Base-by-base conservation (phyloP, 495 filamentous ascomycete genomes). In the Aspergillus haitiensis region DNA sequence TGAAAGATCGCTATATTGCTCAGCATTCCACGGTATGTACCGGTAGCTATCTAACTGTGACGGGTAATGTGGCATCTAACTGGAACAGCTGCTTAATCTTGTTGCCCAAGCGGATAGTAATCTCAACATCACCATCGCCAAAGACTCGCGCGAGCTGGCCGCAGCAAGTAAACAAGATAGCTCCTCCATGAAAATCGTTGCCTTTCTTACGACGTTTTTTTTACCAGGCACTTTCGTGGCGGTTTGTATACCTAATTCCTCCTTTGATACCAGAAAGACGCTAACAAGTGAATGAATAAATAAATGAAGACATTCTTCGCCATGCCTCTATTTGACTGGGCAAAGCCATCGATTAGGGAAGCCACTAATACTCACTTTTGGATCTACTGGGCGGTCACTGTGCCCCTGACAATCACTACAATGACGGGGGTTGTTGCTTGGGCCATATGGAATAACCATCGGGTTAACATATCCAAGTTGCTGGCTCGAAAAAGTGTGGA, bases 141-240 rank as follows among this genome's bases (percentile, higher is more conserved):
- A 63, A 11, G 60, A 67, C 35, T 70, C 62, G 7, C 63, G 65
- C 15, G 64, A 63, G 32, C 58, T 71, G 27, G 70, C 72, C 0
- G 64, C 67, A 33, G 69, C 70, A 39, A 68, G 66, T 3, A 68
- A 70, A 36, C 69, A 67, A 21, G 72, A 77, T 52, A 72, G 70
- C 50, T 51, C 63, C 5, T 70, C 70, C 8, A 75, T 75, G 72
- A 75, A 72, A 27, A 73, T 70, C n/a, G 70, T 75, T 47, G 74
- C 74, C 6, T 67, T 65, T 1, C 64, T 77, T 3, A 75, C 74
- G 3, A 71, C 74, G 67, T 54, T 73, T 39, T 77, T 73, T 63
- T 69, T 69, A 51, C 73, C 71, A 55, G 74, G 56, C 11, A 74
- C 71, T 11, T 70, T 76, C 53, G 64, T 73, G 11, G 53, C 53